Evolutionary conservation across 2,329 filamentous ascomycete genomes (phyloP).

Genomic region (Aspergillus tubingensis): DNA sequence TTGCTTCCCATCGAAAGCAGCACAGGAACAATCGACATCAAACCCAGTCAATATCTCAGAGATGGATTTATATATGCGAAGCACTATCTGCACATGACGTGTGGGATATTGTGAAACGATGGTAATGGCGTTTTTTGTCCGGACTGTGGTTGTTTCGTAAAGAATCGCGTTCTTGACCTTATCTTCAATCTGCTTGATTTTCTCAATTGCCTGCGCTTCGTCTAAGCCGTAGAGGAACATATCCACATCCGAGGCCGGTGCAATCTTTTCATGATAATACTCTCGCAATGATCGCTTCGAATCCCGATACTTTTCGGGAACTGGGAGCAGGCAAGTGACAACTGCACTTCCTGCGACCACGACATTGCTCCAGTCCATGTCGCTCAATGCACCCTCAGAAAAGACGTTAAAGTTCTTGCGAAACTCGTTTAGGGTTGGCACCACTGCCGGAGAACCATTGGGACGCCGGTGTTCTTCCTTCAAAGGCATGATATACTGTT

Average conservation of each 20-base stretch:
- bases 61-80: conserved; percentile 80
- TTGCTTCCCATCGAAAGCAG: conserved; percentile 76
- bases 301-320: conserved; percentile 61
- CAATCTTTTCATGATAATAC: conserved; percentile 81
- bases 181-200: conserved; percentile 79
- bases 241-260: conserved; percentile 83
- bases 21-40: conserved; percentile 82
- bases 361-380: conserved; percentile 80
- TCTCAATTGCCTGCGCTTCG: conserved; percentile 75
- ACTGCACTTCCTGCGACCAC: conserved; percentile 80
- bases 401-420: conserved; percentile 79
- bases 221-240: conserved; percentile 79
- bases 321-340: conserved; percentile 73
- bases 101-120: conserved; percentile 83
- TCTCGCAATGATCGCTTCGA: conserved; percentile 64
- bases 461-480: conserved; percentile 58
- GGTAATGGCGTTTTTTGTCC: conserved; percentile 84
- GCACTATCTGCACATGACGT: conserved; percentile 81
- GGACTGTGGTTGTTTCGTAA: conserved; percentile 78
- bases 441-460: conserved; percentile 67
- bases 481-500: conserved; percentile 39
- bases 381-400: conserved; percentile 73
- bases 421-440: conserved; percentile 68
- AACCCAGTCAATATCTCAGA: conserved; percentile 86
- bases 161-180: conserved; percentile 75